Conservation (phyloP, 116 monocot genomes). For the Dioscorea cayenensis region DNA sequence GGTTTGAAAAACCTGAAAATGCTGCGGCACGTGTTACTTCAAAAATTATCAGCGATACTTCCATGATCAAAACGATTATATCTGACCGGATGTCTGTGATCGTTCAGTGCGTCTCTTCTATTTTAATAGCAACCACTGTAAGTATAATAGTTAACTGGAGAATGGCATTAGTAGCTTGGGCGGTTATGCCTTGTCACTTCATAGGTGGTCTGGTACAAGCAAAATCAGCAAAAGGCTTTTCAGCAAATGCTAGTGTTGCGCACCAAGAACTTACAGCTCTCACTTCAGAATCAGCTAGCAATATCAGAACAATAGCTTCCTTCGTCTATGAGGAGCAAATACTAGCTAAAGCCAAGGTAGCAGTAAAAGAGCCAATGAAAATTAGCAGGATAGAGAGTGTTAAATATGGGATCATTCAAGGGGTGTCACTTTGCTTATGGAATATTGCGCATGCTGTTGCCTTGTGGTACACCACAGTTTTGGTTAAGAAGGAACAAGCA, state of each 20-base stretch:
- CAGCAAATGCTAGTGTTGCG: constrained; percentile 12
- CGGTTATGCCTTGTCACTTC: constrained; percentile 40
- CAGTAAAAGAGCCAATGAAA: constrained; percentile 21
- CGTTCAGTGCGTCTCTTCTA: constrained; percentile 3
- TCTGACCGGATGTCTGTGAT: constrained; percentile 2
- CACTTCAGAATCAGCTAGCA: constrained; percentile 27
- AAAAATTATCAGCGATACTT: not conserved
- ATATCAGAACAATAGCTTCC: constrained; percentile 33
- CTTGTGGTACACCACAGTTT: constrained; percentile 28
- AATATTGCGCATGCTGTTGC: constrained; percentile 30
- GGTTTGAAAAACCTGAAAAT: constrained; percentile 9
- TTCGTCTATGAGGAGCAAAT: constrained; percentile 32
- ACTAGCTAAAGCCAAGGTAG: constrained; percentile 19
- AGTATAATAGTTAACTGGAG: constrained; percentile 30
- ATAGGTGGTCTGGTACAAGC: constrained; percentile 37
- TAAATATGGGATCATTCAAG: constrained; percentile 33
- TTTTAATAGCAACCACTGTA: constrained; percentile 19
- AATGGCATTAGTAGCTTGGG: constrained; percentile 41
- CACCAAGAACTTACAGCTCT: constrained; percentile 20
- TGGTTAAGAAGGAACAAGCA: constrained; percentile 24
- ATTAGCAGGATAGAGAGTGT: constrained; percentile 19
- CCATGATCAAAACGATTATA: constrained; percentile 3
- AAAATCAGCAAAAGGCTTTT: constrained; percentile 31
- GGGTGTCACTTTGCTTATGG: constrained; percentile 31
- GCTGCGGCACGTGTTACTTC: not conserved